Evolutionary conservation across 2,329 filamentous ascomycete species (phyloP).

Genomic region (Ceratocystis harringtonii): DNA sequence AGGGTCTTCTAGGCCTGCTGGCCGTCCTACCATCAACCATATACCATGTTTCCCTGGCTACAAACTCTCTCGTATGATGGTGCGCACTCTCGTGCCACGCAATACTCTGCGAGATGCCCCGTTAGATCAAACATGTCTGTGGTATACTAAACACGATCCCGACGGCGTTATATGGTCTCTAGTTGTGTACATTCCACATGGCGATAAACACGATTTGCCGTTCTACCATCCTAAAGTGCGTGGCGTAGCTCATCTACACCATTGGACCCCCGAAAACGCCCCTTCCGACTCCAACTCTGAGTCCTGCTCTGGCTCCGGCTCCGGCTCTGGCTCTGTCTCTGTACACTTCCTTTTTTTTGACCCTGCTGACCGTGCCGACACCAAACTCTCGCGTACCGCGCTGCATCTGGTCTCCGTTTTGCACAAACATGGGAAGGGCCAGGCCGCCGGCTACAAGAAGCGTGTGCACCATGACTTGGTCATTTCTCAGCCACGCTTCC

Average conservation of each 20-base stretch:
- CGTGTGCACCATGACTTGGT: constrained; percentile 71
- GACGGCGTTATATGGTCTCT: constrained; percentile 24
- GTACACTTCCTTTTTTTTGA: constrained; percentile 45
- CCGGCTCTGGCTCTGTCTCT: constrained; percentile 34
- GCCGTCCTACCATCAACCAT: constrained; percentile 5
- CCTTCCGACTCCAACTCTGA: constrained; percentile 19
- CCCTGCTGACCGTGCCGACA: constrained; percentile 19
- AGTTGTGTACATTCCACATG: constrained; percentile 67
- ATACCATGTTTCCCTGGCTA: constrained; percentile 29
- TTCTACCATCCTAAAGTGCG: constrained; percentile 76
- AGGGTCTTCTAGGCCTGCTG: neutral
- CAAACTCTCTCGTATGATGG: constrained; percentile 30
- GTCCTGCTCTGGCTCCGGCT: neutral
- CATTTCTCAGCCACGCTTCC: constrained; percentile 59
- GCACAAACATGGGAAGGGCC: constrained; percentile 58
- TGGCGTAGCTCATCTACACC: constrained; percentile 62
- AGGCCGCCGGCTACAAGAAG: constrained; percentile 55
- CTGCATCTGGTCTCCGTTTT: constrained; percentile 52
- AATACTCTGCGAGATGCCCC: constrained; percentile 62
- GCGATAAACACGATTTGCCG: constrained; percentile 48
- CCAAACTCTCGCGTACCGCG: constrained; percentile 50
- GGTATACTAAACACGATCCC: constrained; percentile 35
- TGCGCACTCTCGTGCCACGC: constrained; percentile 66
- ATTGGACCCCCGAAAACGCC: constrained; percentile 32
- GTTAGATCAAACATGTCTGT: constrained; percentile 69